Percentiles rank a stretch among this genome's conserved stretches.
phyloP scores from a whole-genome alignment of 2,329 filamentous ascomycete species.

The Colletotrichum plurivorum region DNA sequence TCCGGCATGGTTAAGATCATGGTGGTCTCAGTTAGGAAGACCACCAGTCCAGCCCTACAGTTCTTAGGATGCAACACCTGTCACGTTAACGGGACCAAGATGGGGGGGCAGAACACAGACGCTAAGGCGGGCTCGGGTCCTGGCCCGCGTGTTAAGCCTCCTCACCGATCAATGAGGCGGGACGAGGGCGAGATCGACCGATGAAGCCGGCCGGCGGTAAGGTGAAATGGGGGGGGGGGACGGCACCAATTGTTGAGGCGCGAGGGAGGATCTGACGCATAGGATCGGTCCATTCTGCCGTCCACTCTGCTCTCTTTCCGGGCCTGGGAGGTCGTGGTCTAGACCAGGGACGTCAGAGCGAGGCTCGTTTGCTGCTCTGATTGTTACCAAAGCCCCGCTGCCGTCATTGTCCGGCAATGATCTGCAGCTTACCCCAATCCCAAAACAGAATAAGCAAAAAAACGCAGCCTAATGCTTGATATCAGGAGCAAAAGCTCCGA shows the following conservation, averaged over 20 bases:
- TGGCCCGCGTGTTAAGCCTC: not conserved
- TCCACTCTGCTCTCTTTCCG: no score
- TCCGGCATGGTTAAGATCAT: conserved; percentile 5
- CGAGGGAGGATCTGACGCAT: not conserved
- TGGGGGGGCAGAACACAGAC: not conserved
- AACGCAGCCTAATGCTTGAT: not conserved
- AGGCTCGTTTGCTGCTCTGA: not conserved
- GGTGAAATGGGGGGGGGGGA: not conserved
- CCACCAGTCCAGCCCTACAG: conserved; percentile 1
- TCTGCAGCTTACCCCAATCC: not conserved
- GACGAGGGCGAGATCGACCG: conserved; percentile 19
- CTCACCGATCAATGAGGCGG: conserved; percentile 16
- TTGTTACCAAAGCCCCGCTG: not conserved
- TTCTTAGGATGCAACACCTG: conserved; percentile 6
- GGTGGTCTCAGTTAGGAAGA: conserved; percentile 29
- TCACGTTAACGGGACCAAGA: conserved; percentile 1
- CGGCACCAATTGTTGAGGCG: not conserved
- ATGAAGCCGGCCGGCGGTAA: conserved; percentile 5
- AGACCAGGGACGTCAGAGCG: not conserved
- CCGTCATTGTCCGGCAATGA: conserved; percentile 10
- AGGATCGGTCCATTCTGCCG: not conserved
- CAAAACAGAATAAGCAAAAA: conserved; percentile 28
- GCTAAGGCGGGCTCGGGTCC: not conserved
- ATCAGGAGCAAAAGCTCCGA: not conserved
- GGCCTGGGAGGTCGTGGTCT: not conserved